Evolutionary conservation across 2,329 filamentous ascomycete species (phyloP), one percentile per base, ranked within the genome.

Genomic region (Hypoxylon rubiginosum): DNA sequence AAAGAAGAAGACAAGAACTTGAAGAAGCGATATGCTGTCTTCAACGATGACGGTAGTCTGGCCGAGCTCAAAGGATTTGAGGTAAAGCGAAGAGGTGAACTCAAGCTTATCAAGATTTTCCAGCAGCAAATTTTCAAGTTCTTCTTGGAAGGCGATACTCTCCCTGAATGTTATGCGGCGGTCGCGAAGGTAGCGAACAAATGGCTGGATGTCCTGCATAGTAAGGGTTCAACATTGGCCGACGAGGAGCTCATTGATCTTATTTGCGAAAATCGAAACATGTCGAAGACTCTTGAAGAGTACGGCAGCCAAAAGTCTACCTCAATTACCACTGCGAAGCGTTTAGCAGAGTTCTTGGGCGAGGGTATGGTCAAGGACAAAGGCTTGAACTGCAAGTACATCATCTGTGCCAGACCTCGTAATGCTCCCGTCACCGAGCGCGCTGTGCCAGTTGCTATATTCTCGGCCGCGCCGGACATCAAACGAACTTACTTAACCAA

Each of bases 321-420:
- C 1, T 97, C 96, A n/a, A 99, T 99, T 78, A 99, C 96, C 1
- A 99, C 96, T 0, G 96, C 96, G 10, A 96, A 91, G 74, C 93
- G 96, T 68, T 82, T 99, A 45, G 96, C 96, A 36, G 96, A 99
- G 75, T 99, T 99, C 77, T 78, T 99, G 67, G 96, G 96, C 36
- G 95, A 97, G 77, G 94, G 97, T 76, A 99, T 99, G 97, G 90
- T 97, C 74, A 99, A 99, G 77, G 97, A 99, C 81, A 99, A 98
- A 80, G 96, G 96, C 3, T 80, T 99, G 72, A 99, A 99, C 82
- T 99, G 96, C 90, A 98, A 98, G 81, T 99, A 98, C 79, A 97
- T 99, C 78, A 97, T 99, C 75, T 97, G 94, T 55, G 87, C 93
- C 13, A 89, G 87, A 68, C 96, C 96, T 3, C 92, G 90, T 75